These are phyloP conservation scores for Nidularia sp. DNA, from an alignment of 768 basidiomycete species.

Conservation along the genomic window DNA sequence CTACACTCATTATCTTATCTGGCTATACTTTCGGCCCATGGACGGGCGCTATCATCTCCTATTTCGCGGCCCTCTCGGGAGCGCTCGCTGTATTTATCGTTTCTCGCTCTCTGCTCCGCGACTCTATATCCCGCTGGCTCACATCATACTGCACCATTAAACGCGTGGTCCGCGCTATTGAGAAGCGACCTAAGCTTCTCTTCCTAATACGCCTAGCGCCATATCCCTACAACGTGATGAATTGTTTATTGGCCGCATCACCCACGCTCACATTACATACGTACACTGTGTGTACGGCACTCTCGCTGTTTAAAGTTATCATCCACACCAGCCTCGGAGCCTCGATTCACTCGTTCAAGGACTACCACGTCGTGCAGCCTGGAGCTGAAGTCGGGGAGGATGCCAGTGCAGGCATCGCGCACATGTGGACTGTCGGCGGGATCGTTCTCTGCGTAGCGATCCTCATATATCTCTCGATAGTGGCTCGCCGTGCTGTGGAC, in stretches of 20 bases:
- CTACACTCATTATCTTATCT: conserved; percentile 87
- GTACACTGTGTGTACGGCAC: conserved; percentile 75
- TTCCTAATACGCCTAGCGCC: conserved; percentile 92
- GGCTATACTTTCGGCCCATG: conserved; percentile 88
- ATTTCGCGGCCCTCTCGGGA: conserved; percentile 79
- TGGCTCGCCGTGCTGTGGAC: conserved; percentile 66
- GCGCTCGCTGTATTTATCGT: conserved; percentile 80
- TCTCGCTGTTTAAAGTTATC: conserved; percentile 86
- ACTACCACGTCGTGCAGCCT: conserved; percentile 42
- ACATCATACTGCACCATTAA: conserved; percentile 66
- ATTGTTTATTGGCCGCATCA: conserved; percentile 87
- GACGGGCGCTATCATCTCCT: conserved; percentile 83
- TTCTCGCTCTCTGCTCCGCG: conserved; percentile 71
- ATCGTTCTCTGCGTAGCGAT: conserved; percentile 69
- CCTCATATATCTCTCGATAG: conserved; percentile 74
- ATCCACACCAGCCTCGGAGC: conserved; percentile 87
- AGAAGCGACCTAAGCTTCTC: conserved; percentile 80
- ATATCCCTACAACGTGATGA: conserved; percentile 93
- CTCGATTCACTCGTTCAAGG: conserved; percentile 80
- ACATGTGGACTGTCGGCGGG: conserved; percentile 65
- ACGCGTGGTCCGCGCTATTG: conserved; percentile 82
- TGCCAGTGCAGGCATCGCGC: conserved; percentile 41
- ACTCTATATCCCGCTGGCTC: conserved; percentile 69
- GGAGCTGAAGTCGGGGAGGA: conserved; percentile 32
- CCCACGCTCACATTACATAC: conserved; percentile 75